phyloP scores from a whole-genome alignment of 176 grass and related monocot genomes.

The Musa troglodytarum region DNA sequence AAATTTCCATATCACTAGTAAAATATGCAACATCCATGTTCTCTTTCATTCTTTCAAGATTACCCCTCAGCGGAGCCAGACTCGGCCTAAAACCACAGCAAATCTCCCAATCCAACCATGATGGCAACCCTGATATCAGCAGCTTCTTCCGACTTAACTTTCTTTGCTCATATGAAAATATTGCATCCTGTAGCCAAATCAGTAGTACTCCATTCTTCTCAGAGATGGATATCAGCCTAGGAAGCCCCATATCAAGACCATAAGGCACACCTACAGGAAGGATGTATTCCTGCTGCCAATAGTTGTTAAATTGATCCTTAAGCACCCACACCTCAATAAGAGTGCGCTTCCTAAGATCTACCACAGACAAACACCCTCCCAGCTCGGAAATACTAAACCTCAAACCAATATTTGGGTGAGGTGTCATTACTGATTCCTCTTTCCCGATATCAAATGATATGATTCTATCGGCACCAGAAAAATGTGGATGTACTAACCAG shows the following conservation, averaged over 20 bases:
- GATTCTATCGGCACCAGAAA: not conserved
- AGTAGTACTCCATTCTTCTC: slow-evolving; percentile 1
- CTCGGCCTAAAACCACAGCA: not conserved
- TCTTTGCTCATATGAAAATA: slow-evolving; percentile 1
- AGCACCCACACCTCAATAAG: slow-evolving; percentile 2
- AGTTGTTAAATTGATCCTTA: not conserved
- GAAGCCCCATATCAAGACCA: not conserved
- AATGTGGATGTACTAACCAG: not conserved
- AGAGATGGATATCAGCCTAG: slow-evolving; percentile 7
- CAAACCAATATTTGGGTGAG: not conserved
- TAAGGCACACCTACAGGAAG: not conserved
- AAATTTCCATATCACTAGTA: not conserved
- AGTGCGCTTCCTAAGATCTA: not conserved
- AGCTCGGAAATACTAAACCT: not conserved
- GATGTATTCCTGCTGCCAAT: slow-evolving; percentile 9
- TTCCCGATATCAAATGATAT: not conserved
- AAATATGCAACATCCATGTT: not conserved
- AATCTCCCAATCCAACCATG: slow-evolving; percentile 15
- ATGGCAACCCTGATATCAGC: not conserved
- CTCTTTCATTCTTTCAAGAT: not conserved
- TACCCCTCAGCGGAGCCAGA: not conserved
- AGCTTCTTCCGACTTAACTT: slow-evolving; percentile 4
- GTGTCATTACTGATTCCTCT: not conserved
- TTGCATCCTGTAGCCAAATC: slow-evolving; percentile 8
- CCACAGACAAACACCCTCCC: slow-evolving; percentile 2